A percentile compares a stretch with the other conserved stretches of the same genome.
These are phyloP conservation scores for Penicillium frequentans DNA, from an alignment of 2,329 filamentous ascomycete genomes.

Conservation along the genomic window DNA sequence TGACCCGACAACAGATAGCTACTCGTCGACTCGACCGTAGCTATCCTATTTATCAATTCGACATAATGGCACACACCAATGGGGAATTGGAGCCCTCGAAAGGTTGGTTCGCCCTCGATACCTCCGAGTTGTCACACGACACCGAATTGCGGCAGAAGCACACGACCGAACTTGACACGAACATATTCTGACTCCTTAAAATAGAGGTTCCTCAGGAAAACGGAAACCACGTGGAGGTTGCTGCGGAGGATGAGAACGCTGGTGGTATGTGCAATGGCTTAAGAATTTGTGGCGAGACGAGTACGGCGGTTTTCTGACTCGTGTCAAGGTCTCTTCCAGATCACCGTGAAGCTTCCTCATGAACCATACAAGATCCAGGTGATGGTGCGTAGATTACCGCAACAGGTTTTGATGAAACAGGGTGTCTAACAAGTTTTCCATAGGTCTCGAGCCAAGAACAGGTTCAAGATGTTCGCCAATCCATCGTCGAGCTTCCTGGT, in stretches of 20 bases:
- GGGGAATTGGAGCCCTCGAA: conserved; percentile 40
- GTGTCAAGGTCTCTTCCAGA: conserved; percentile 58
- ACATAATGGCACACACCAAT: conserved; percentile 43
- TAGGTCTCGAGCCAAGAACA: conserved; percentile 92
- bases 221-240: conserved; percentile 29
- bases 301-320: conserved; percentile 12
- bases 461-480: conserved; percentile 94
- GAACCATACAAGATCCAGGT: conserved; percentile 77
- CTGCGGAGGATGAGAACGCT: conserved; percentile 35
- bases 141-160: conserved; percentile 6
- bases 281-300: not conserved
- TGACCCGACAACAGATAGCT: conserved; percentile 18
- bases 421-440: conserved; percentile 14
- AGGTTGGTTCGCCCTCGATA: conserved; percentile 28
- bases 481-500: conserved; percentile 86
- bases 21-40: conserved; percentile 16
- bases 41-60: conserved; percentile 15
- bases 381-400: conserved; percentile 63
- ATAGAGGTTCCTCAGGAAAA: conserved; percentile 32
- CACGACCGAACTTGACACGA: not conserved
- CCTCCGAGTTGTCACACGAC: conserved; percentile 7
- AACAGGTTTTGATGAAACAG: not conserved
- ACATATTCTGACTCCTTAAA: conserved; percentile 8
- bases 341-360: conserved; percentile 81
- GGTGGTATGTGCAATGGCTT: conserved; percentile 31